Conservation (phyloP, 2,329 filamentous ascomycete genomes). For the Ophiostoma montium region DNA sequence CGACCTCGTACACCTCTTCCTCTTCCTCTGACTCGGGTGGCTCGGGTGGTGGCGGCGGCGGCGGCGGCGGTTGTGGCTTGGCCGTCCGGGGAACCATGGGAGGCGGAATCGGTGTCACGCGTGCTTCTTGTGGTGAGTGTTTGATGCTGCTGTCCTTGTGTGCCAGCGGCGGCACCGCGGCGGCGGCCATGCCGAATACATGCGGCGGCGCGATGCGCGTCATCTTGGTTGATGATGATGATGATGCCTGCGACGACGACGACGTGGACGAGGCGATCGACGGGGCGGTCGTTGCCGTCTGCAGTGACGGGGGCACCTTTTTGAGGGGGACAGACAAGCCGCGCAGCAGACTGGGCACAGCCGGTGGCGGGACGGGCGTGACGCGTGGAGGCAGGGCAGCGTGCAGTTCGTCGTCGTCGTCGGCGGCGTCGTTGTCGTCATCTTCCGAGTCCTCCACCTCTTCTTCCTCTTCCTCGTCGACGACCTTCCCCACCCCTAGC, state of each 20-base stretch:
- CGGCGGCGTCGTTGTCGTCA: neutral
- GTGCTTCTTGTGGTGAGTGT: neutral
- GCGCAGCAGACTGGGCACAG: neutral
- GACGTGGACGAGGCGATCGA: neutral
- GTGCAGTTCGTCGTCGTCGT: neutral
- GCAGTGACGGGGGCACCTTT: too few relatives aligned
- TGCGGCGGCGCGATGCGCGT: neutral
- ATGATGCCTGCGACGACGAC: neutral
- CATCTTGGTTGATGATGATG: neutral
- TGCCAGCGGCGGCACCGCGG: neutral
- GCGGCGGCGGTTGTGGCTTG: too few relatives aligned
- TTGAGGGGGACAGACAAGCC: neutral
- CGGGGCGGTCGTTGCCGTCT: neutral
- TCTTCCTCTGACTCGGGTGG: constrained; percentile 7
- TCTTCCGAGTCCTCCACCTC: neutral
- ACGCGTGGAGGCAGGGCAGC: neutral
- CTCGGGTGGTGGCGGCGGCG: too few relatives aligned
- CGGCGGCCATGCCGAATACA: neutral
- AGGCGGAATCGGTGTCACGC: neutral
- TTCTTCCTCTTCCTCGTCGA: neutral
- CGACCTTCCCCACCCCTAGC: neutral
- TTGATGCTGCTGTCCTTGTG: neutral
- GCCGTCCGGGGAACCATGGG: too few relatives aligned
- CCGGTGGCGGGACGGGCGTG: neutral
- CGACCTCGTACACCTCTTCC: constrained; percentile 14